Base-by-base conservation (phyloP, 2,329 filamentous ascomycete genomes). In the Neonectria coccinea region DNA sequence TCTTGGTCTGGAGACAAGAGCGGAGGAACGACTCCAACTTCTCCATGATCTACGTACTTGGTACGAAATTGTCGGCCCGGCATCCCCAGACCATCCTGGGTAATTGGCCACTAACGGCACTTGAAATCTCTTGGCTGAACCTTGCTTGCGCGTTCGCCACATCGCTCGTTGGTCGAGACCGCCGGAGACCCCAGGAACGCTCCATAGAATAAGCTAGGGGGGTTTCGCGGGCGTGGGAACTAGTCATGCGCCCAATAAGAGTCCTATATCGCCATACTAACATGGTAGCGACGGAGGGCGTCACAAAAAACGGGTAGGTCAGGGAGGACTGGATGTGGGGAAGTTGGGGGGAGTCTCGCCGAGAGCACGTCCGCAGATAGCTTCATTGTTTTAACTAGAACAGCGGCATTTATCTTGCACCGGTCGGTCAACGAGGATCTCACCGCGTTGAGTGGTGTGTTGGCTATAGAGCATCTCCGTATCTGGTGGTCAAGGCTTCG, bases 311-410 rank as follows among this genome's bases (percentile, higher is more conserved):
- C 6, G 31, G 51, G 2, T 16, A 55, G 12, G 31, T 29, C 16
- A 4, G 20, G 42, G 48, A 20, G 14, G 42, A n/a, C 51, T 9
- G 29, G 11, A 39, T 44, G 56, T 54, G 51, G 58, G 20, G 42
- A 9, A 48, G 29, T 22, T 55, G 29, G 41, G 51, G 51, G 51
- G 20, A 55, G 51, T 55, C 20, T 55, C 58, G 58, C 58, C 58
- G 58, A 60, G 41, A 55, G 33, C 50, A 41, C 10, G 58, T n/a
- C 56, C 56, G 56, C 14, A 25, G 8, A 56, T 57, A 53, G 55
- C 54, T 56, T 66, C 39, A 20, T 42, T 42, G n/a, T 42, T 20
- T 20, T 42, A 10, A 16, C 39, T 42, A 42, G 39, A 42, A 10
- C 8, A 42, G 39, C n/a, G 39, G 39, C 39, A 42, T 18, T 42